phyloP scores from a whole-genome alignment of 495 filamentous ascomycete genomes.

The Beverwykella pulmonaria region DNA sequence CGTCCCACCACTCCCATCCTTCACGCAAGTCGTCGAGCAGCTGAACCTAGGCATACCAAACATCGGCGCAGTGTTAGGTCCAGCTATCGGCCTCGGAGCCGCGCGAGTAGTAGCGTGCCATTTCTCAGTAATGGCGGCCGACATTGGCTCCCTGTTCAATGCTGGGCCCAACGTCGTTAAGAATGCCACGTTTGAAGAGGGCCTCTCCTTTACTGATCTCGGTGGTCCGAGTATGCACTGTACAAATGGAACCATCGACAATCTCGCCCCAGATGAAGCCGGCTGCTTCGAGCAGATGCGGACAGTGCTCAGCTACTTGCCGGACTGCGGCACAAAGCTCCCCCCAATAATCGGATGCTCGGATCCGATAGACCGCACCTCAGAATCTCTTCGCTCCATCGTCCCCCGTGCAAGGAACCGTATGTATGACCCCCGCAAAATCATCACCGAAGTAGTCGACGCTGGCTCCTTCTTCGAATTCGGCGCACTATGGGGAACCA shows the following conservation, averaged over 20 bases:
- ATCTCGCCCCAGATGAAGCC: conserved; percentile 61
- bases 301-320: conserved; percentile 58
- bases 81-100: conserved; percentile 65
- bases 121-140: conserved; percentile 67
- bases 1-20: conserved; percentile 57
- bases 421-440: conserved; percentile 62
- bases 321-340: conserved; percentile 57
- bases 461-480: conserved; percentile 63
- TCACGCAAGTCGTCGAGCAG: conserved; percentile 56
- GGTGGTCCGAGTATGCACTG: conserved; percentile 64
- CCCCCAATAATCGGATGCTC: conserved; percentile 53
- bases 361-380: conserved; percentile 54
- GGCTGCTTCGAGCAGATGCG: conserved; percentile 64
- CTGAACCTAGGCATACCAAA: conserved; percentile 66
- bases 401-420: conserved; percentile 60
- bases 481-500: conserved; percentile 62
- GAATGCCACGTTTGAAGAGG: conserved; percentile 63
- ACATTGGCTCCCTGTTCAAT: conserved; percentile 64
- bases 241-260: conserved; percentile 68
- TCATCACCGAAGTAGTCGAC: conserved; percentile 61
- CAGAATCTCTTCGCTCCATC: conserved; percentile 56
- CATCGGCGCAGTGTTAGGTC: conserved; percentile 63
- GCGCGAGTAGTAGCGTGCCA: conserved; percentile 63
- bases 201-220: conserved; percentile 57
- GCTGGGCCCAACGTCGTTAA: conserved; percentile 64